Evolutionary conservation across 164 flowering plant species (phyloP), one percentile per base, ranked within the genome.

Genomic region (Akebia trifoliata): DNA sequence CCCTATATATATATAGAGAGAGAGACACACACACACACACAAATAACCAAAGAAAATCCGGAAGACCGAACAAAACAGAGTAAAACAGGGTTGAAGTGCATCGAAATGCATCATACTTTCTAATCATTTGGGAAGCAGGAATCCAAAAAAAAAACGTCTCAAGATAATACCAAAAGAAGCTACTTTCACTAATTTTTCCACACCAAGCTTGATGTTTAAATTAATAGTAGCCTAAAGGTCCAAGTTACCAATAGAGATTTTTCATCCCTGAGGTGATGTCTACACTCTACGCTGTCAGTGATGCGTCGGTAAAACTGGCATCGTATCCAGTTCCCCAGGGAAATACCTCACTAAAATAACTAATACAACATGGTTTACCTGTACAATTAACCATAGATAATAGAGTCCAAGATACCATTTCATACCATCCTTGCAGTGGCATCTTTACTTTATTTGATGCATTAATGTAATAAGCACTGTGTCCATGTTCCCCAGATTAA

Each of bases 41-140:
- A n/a, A n/a, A n/a, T n/a, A n/a, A n/a, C n/a, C n/a, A n/a, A n/a
- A n/a, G n/a, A n/a, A n/a, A n/a, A n/a, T n/a, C n/a, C n/a, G n/a
- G n/a, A n/a, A n/a, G n/a, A n/a, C n/a, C n/a, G n/a, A n/a, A n/a
- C 11, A 11, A 11, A 37, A 37, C 40, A 37, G 4, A 17, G 15
- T 14, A 37, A 14, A 4, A 11, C n/a, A 37, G 11, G n/a, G n/a
- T 12, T 37, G 17, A 40, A 18, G 15, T 18, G 18, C 1, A 18
- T n/a, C 20, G n/a, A 40, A 40, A 40, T 40, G 44, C 44, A 40
- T 40, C 44, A 40, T n/a, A 40, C 17, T 40, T n/a, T 17, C 44
- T n/a, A 5, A 40, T 40, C 18, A 37, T 37, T 5, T 17, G 15
- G 8, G 40, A 37, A 37, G 40, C 40, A 37, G 1, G 40, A 11